Evolutionary conservation across 768 basidiomycete species (phyloP).

Genomic region (Agrocybe pediades): DNA sequence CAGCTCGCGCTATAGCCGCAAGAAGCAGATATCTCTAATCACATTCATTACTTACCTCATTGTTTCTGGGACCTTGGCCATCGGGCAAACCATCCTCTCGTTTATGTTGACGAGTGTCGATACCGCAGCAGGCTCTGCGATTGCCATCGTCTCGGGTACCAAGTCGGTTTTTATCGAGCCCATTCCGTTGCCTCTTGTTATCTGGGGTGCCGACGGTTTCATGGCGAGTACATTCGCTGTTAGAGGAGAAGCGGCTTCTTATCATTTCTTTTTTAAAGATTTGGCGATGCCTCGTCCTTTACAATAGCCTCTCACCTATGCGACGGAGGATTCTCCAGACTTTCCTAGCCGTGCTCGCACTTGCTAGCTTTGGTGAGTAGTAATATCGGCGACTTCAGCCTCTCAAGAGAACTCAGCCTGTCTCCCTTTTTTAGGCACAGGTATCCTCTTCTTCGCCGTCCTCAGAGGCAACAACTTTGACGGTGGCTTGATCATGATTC

Average conservation of each 20-base stretch:
- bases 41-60: not conserved
- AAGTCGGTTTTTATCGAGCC: not conserved
- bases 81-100: not conserved
- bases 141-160: not conserved
- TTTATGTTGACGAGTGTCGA: not conserved
- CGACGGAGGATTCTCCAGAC: not conserved
- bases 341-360: not conserved
- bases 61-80: not conserved
- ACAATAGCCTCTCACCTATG: not conserved
- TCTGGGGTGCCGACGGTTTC: slow-evolving; percentile 13
- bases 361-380: not conserved
- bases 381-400: not conserved
- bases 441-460: too few relatives aligned
- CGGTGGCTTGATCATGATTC: slow-evolving; percentile 4
- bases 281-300: slow-evolving; percentile 7
- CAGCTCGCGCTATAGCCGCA: not conserved
- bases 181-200: slow-evolving; percentile 6
- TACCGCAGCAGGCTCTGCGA: not conserved
- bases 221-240: slow-evolving; percentile 2
- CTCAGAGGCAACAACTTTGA: not conserved
- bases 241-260: not conserved
- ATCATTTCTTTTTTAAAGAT: not conserved
- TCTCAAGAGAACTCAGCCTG: too few relatives aligned
- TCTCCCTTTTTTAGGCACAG: too few relatives aligned
- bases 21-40: not conserved